Evolutionary conservation across 163 green algal genomes (phyloP), one percentile per base, ranked within the genome.

Genomic region (Scenedesmus sp.): DNA sequence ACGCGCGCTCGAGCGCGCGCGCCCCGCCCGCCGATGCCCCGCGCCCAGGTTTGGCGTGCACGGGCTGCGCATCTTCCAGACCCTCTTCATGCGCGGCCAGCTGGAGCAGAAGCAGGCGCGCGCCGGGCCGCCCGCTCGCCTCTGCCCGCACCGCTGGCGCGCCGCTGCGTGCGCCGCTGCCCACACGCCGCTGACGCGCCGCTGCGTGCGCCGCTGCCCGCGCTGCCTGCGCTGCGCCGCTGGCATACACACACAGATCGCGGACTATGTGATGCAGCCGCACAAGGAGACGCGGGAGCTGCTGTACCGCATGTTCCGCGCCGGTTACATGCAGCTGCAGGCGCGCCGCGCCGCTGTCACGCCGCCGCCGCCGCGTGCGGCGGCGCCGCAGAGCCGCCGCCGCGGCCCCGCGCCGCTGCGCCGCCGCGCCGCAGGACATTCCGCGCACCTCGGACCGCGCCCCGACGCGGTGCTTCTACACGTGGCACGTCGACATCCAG

Each of bases 61-160:
- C 3, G 90, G 81, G n/a, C 53, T 90, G 66, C 88, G 93, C n/a
- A 81, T 97, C 14, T 96, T 93, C 76, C 75, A 88, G 2, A 82
- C 94, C 66, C 83, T 97, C 56, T 60, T 89, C 4, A 9, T 85
- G 7, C 60, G 73, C 0, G 76, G 84, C 1, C 85, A 94, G 81
- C 77, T 97, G 84, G 93, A 97, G 87, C 93, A 97, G 80, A 97
- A 97, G 78, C 7, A n/a, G n/a, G n/a, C n/a, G n/a, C n/a, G n/a
- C n/a, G n/a, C n/a, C n/a, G n/a, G n/a, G n/a, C n/a, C n/a, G n/a
- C n/a, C n/a, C n/a, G n/a, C n/a, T n/a, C n/a, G n/a, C n/a, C n/a
- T n/a, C n/a, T n/a, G n/a, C n/a, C n/a, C n/a, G n/a, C 86, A 94
- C 83, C n/a, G n/a, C n/a, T n/a, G n/a, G n/a, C n/a, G n/a, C n/a